These are phyloP conservation scores for Xylariomycetidae sp. DNA, from an alignment of 2,329 filamentous ascomycete species.

Conservation along the genomic window DNA sequence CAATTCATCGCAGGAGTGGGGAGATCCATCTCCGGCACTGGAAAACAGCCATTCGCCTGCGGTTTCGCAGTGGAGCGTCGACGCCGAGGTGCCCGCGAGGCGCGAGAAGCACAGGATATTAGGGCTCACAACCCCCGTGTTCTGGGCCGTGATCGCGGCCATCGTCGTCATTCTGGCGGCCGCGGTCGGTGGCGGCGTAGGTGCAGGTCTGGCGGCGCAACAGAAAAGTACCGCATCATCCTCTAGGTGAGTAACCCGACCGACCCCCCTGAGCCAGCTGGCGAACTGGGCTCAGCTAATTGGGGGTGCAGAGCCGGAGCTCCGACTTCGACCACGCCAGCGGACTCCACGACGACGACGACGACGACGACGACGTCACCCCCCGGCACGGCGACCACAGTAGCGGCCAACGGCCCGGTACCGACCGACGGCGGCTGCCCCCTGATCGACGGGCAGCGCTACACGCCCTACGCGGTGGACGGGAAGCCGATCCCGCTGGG, in stretches of 20 bases:
- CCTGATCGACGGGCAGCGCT: slow-evolving; percentile 12
- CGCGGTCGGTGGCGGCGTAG: slow-evolving; percentile 19
- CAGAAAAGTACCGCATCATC: no score
- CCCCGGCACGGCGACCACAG: slow-evolving; percentile 5
- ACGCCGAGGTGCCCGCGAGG: slow-evolving; percentile 2
- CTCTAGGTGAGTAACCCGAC: no score
- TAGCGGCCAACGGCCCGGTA: slow-evolving; percentile 7
- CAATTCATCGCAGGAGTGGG: slow-evolving; percentile 1
- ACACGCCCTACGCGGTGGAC: slow-evolving; percentile 20
- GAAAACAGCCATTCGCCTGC: not conserved
- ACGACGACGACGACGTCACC: slow-evolving; percentile 3
- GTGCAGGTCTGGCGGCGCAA: slow-evolving; percentile 15
- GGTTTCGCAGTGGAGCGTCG: no score
- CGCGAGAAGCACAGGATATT: no score
- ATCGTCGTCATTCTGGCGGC: slow-evolving; percentile 18
- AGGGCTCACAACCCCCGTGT: slow-evolving; percentile 18
- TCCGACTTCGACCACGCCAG: no score
- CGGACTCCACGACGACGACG: no score
- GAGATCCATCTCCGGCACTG: not conserved
- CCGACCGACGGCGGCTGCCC: slow-evolving; percentile 21
- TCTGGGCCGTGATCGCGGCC: slow-evolving; percentile 17
- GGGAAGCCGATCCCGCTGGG: slow-evolving; percentile 16
- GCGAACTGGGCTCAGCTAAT: slow-evolving; percentile 1
- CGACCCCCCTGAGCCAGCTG: slow-evolving; percentile 4
- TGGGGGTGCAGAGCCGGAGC: not conserved